phyloP scores from a whole-genome alignment of 805 yeast genomes.

The Kurtzmaniella cleridarum region DNA sequence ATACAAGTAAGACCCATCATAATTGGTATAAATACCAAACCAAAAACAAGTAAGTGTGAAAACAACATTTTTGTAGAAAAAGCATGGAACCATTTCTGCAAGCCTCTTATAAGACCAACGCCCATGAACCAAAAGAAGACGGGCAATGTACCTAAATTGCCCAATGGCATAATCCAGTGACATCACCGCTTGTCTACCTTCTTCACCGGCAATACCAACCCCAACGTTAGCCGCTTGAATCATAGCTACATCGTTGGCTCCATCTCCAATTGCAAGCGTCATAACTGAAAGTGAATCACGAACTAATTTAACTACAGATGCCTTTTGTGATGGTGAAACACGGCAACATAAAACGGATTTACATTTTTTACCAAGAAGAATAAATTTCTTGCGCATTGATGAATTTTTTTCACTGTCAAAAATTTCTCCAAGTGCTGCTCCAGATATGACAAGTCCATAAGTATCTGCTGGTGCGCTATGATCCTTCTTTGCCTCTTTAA shows the following conservation, averaged over 20 bases:
- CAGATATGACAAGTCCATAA: slow-evolving; percentile 65
- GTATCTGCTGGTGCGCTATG: slow-evolving; percentile 59
- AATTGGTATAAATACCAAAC: slow-evolving; percentile 64
- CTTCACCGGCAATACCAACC: slow-evolving; percentile 83
- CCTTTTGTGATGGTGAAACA: slow-evolving; percentile 81
- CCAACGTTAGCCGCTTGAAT: slow-evolving; percentile 83
- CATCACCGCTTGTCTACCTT: slow-evolving; percentile 85
- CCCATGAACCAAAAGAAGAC: slow-evolving; percentile 74
- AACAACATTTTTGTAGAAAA: slow-evolving; percentile 71
- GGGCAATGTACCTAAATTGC: slow-evolving; percentile 62
- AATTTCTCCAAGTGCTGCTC: slow-evolving; percentile 51
- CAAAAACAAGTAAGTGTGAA: slow-evolving; percentile 73
- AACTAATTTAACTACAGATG: slow-evolving; percentile 64
- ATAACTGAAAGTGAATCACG: slow-evolving; percentile 61
- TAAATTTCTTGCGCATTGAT: slow-evolving; percentile 43
- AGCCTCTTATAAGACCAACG: slow-evolving; percentile 74
- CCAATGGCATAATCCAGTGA: slow-evolving; percentile 80
- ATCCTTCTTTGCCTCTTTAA: slow-evolving; percentile 48
- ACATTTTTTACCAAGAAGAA: slow-evolving; percentile 70
- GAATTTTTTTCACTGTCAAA: slow-evolving; percentile 13
- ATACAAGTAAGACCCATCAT: slow-evolving; percentile 71
- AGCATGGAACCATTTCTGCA: slow-evolving; percentile 73
- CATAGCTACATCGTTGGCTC: slow-evolving; percentile 86
- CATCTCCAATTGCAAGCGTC: slow-evolving; percentile 82
- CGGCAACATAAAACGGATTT: slow-evolving; percentile 77